phyloP scores from a whole-genome alignment of 2,329 filamentous ascomycete species.

The Phyllosticta citriasiana region DNA sequence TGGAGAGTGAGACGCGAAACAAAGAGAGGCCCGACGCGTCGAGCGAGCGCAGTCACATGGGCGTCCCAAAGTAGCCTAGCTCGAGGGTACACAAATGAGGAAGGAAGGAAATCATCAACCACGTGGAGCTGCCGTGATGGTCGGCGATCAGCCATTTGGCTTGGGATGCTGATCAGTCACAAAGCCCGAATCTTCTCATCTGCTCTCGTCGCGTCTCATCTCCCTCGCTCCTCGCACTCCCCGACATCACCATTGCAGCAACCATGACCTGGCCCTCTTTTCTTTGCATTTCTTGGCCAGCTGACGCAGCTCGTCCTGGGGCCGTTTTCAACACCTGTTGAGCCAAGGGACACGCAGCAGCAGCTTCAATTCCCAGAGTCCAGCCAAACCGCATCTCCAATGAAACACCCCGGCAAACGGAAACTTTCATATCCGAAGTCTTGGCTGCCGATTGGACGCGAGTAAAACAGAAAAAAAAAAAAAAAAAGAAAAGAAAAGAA shows the following conservation, averaged over 20 bases:
- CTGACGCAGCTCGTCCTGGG: not conserved
- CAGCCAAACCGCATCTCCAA: not conserved
- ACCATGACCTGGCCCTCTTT: not conserved
- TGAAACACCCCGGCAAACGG: not conserved
- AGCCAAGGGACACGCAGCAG: not conserved
- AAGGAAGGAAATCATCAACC: not conserved
- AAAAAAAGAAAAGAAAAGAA: not conserved
- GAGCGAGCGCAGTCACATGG: not conserved
- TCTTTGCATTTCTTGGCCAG: not conserved
- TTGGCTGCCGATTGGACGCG: not conserved
- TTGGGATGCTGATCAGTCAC: not conserved
- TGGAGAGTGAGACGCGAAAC: not conserved
- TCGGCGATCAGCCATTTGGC: not conserved
- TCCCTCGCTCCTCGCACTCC: not conserved
- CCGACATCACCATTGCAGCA: not conserved
- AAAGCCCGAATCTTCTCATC: not conserved
- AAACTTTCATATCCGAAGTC: not conserved
- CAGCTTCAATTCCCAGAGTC: not conserved
- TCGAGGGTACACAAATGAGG: not conserved
- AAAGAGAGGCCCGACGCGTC: not conserved
- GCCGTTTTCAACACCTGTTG: not conserved
- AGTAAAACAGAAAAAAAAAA: no score
- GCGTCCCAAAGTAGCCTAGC: not conserved
- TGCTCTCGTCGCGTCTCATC: not conserved
- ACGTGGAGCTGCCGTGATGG: not conserved